Conservation (phyloP, 1,284 basidiomycete genomes). For the Leucocoprinus gongylophorus region DNA sequence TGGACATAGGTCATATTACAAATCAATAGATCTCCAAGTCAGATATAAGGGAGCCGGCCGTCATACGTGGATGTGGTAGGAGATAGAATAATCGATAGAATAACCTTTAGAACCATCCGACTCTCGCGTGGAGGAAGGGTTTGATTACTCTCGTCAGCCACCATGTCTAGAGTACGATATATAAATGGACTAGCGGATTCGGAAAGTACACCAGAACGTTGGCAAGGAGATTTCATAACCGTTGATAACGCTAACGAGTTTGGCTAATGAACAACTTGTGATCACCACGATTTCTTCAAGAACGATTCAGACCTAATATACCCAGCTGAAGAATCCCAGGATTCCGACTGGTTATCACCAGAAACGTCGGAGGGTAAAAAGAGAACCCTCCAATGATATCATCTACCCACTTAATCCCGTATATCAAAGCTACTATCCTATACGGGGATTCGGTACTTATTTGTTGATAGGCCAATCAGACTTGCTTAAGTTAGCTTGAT, state of each 20-base stretch:
- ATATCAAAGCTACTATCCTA: neutral
- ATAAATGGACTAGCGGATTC: slow-evolving; percentile 7
- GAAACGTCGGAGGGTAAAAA: slow-evolving; percentile 1
- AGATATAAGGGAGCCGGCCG: neutral
- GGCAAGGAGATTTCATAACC: slow-evolving; percentile 4
- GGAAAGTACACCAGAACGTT: slow-evolving; percentile 2
- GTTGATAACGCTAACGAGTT: slow-evolving; percentile 3
- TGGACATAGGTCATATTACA: neutral
- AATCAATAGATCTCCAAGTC: slow-evolving; percentile 3
- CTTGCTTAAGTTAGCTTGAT: neutral
- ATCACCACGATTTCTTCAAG: slow-evolving; percentile 7
- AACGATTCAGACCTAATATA: neutral
- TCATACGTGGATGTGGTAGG: neutral
- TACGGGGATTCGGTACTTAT: neutral
- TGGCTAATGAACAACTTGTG: neutral
- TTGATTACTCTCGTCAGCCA: neutral
- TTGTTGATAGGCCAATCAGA: neutral
- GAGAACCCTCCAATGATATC: slow-evolving; percentile 7
- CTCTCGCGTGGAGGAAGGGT: slow-evolving; percentile 3
- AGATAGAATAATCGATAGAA: neutral
- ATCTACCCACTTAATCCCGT: slow-evolving; percentile 1
- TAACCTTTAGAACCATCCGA: neutral
- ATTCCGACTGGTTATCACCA: slow-evolving; percentile 4
- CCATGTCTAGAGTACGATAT: neutral
- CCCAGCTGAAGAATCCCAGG: slow-evolving; percentile 5